Percentiles rank a stretch among this genome's conserved stretches.
Evolutionary conservation across 1,284 basidiomycete species (phyloP).

Genomic region (Mycena sp.): DNA sequence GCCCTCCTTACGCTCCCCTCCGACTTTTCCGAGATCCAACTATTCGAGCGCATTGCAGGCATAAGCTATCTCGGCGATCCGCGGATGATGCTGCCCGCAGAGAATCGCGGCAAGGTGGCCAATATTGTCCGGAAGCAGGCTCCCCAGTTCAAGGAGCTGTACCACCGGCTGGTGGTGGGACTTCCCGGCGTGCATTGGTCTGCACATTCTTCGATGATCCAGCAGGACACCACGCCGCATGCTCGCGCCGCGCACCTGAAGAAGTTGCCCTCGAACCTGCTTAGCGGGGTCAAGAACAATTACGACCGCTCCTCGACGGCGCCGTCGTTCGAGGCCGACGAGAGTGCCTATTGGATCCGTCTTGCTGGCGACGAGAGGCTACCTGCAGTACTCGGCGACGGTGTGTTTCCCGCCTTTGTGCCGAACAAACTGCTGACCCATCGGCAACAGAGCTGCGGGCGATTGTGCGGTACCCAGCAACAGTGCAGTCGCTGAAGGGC

Average conservation of each 20-base stretch:
- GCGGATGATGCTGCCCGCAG: conserved; percentile 92
- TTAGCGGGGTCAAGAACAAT: conserved; percentile 63
- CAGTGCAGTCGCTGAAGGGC: conserved; percentile 88
- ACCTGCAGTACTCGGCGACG: conserved; percentile 62
- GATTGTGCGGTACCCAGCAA: conserved; percentile 87
- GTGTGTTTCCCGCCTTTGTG: conserved; percentile 49
- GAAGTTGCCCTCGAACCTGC: conserved; percentile 78
- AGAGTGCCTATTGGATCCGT: conserved; percentile 79
- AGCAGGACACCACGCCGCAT: conserved; percentile 76
- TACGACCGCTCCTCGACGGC: conserved; percentile 49
- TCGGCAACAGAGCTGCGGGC: conserved; percentile 67
- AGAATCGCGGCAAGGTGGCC: conserved; percentile 93
- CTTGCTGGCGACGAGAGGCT: conserved; percentile 74
- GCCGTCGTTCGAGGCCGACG: conserved; percentile 57
- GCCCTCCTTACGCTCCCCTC: conserved; percentile 80
- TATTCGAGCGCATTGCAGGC: conserved; percentile 89
- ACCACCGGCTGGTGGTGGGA: conserved; percentile 81
- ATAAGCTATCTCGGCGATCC: conserved; percentile 94
- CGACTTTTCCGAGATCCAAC: conserved; percentile 79
- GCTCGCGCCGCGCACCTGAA: conserved; percentile 78
- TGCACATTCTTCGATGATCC: conserved; percentile 54
- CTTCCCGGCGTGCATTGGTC: conserved; percentile 82
- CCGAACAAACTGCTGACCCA: background rate
- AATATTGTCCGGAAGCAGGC: conserved; percentile 91
- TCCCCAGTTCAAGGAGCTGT: conserved; percentile 88